phyloP scores from a whole-genome alignment of 2,329 filamentous ascomycete genomes.

The Paradendryphiella salina region DNA sequence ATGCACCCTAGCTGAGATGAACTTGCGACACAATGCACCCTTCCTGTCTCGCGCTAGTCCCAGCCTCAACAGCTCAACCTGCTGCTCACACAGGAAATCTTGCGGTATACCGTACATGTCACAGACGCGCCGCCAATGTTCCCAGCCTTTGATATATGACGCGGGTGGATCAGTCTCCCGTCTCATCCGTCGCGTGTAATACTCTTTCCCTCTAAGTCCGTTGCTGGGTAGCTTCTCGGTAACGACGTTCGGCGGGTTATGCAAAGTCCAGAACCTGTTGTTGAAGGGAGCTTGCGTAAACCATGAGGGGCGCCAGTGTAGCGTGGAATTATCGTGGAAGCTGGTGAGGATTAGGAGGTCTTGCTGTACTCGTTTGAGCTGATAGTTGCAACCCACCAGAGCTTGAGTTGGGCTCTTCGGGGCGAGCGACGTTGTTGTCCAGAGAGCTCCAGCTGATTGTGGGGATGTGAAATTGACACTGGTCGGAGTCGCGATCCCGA shows the following conservation, averaged over 20 bases:
- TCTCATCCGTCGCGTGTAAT: constrained; percentile 33
- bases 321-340: constrained; percentile 33
- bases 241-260: constrained; percentile 38
- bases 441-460: neutral
- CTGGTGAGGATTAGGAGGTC: constrained; percentile 35
- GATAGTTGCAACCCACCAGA: constrained; percentile 12
- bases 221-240: constrained; percentile 24
- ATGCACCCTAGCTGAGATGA: too few relatives aligned
- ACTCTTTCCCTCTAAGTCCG: neutral
- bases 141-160: constrained; percentile 27
- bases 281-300: constrained; percentile 14
- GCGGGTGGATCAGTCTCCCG: constrained; percentile 17
- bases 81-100: constrained; percentile 29
- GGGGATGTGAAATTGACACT: neutral
- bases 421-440: too few relatives aligned
- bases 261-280: constrained; percentile 30
- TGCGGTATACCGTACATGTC: constrained; percentile 26
- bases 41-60: constrained; percentile 14
- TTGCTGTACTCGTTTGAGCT: constrained; percentile 28
- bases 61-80: constrained; percentile 25
- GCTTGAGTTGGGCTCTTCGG: constrained; percentile 19
- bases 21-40: constrained; percentile 15
- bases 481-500: neutral
- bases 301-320: constrained; percentile 38
- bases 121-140: constrained; percentile 30